These are phyloP conservation scores for Globisporangium spinosum DNA, from an alignment of 352 stramenopile genomes.

Conservation along the genomic window DNA sequence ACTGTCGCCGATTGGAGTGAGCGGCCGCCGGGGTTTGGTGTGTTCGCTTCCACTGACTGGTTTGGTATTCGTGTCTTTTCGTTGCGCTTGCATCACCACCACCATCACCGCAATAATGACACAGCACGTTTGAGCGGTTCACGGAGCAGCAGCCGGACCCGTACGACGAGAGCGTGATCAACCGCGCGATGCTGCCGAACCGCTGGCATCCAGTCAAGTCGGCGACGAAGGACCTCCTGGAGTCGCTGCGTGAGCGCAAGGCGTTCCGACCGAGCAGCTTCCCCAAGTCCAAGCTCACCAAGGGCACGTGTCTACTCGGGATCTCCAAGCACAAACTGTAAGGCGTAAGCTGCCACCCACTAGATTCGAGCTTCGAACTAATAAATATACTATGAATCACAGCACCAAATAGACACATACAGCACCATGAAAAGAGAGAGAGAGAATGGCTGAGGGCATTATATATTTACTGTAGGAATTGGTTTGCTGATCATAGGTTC, in stretches of 20 bases:
- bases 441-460: background rate
- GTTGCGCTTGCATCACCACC: background rate
- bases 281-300: conserved; percentile 75
- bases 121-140: conserved; percentile 64
- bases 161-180: conserved; percentile 73
- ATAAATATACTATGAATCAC: background rate
- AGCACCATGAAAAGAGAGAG: background rate
- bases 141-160: conserved; percentile 58
- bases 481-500: background rate
- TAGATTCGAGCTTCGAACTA: background rate
- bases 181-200: conserved; percentile 65
- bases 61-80: background rate
- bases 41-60: background rate
- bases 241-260: conserved; percentile 64
- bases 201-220: conserved; percentile 67
- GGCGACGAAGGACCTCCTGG: conserved; percentile 53
- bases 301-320: conserved; percentile 62
- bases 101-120: too few species aligned
- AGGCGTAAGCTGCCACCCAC: background rate
- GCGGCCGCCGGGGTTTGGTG: background rate
- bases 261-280: conserved; percentile 56
- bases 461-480: conserved; percentile 15
- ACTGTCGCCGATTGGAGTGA: background rate
- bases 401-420: background rate
- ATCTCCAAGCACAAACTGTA: conserved; percentile 80